These are phyloP conservation scores for Penicillium fuscoglaucum DNA, from an alignment of 2,329 filamentous ascomycete species.

Conservation along the genomic window DNA sequence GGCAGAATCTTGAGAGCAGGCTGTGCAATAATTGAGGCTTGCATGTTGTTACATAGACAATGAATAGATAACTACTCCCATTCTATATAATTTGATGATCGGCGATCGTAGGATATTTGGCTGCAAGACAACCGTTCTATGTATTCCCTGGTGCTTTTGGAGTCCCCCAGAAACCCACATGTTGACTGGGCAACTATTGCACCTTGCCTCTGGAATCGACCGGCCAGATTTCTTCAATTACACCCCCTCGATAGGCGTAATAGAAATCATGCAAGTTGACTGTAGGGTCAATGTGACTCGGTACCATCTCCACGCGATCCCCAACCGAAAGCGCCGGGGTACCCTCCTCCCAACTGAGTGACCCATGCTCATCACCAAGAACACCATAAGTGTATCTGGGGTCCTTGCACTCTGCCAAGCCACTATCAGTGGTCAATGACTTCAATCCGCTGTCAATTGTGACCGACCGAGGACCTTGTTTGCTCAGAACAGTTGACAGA, in stretches of 20 bases:
- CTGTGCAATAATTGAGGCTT: neutral
- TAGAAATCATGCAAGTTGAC: slow-evolving; percentile 56
- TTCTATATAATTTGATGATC: neutral
- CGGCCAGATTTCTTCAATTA: slow-evolving; percentile 54
- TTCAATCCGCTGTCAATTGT: slow-evolving; percentile 56
- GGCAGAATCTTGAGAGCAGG: neutral
- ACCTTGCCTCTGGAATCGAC: slow-evolving; percentile 55
- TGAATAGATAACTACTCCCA: neutral
- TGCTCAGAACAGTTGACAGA: slow-evolving; percentile 52
- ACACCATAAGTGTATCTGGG: slow-evolving; percentile 46
- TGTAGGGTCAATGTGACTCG: slow-evolving; percentile 57
- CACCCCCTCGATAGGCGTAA: slow-evolving; percentile 50
- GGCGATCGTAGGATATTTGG: too few species aligned
- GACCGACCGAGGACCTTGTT: slow-evolving; percentile 46
- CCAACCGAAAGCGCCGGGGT: slow-evolving; percentile 44
- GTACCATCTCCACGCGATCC: slow-evolving; percentile 54
- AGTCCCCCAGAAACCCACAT: neutral
- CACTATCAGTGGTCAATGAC: slow-evolving; percentile 54
- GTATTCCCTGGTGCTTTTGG: neutral
- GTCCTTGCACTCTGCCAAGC: slow-evolving; percentile 51
- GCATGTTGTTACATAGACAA: neutral
- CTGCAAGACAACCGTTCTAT: neutral
- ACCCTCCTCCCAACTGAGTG: slow-evolving; percentile 48
- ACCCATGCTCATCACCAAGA: slow-evolving; percentile 54
- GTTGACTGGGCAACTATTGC: slow-evolving; percentile 38